These are phyloP conservation scores for Tinospora cordifolia DNA, from an alignment of 164 flowering plant genomes.

Conservation along the genomic window DNA sequence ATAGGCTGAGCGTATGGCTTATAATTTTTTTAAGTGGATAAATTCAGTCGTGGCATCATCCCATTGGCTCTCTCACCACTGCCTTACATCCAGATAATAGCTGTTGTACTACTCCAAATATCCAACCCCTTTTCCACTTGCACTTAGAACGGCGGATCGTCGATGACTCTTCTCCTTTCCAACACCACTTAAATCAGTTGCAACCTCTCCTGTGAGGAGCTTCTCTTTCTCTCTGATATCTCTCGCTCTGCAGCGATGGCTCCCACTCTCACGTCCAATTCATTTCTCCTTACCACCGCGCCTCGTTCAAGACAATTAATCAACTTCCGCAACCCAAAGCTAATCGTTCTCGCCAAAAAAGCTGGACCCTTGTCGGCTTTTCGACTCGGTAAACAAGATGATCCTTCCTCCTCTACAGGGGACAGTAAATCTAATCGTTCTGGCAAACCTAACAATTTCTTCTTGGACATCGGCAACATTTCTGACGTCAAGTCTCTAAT, in stretches of 20 bases:
- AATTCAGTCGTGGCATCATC: too few relatives aligned
- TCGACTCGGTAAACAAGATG: conserved; percentile 28
- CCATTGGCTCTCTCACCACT: too few relatives aligned
- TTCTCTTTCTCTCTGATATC: not conserved
- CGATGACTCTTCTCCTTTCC: too few relatives aligned
- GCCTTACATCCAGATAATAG: too few relatives aligned
- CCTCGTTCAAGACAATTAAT: conserved; percentile 26
- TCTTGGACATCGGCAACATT: conserved; percentile 39
- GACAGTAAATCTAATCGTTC: conserved; percentile 12
- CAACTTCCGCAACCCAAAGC: conserved; percentile 21
- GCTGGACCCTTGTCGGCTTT: conserved; percentile 27
- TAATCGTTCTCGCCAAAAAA: conserved; percentile 34
- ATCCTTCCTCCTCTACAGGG: conserved; percentile 1
- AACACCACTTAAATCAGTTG: too few relatives aligned
- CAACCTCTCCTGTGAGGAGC: not conserved
- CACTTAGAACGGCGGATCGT: too few relatives aligned
- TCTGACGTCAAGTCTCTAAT: conserved; percentile 57
- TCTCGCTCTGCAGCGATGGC: conserved; percentile 35
- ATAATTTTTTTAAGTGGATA: too few relatives aligned
- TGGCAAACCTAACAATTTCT: conserved; percentile 25
- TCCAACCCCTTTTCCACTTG: too few relatives aligned
- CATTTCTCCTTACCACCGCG: conserved; percentile 42
- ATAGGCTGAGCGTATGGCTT: too few relatives aligned
- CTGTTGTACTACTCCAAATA: too few relatives aligned
- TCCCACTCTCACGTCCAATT: conserved; percentile 59